Evolutionary conservation across 768 basidiomycete species (phyloP).

Genomic region (Sporobolomyces roseus): DNA sequence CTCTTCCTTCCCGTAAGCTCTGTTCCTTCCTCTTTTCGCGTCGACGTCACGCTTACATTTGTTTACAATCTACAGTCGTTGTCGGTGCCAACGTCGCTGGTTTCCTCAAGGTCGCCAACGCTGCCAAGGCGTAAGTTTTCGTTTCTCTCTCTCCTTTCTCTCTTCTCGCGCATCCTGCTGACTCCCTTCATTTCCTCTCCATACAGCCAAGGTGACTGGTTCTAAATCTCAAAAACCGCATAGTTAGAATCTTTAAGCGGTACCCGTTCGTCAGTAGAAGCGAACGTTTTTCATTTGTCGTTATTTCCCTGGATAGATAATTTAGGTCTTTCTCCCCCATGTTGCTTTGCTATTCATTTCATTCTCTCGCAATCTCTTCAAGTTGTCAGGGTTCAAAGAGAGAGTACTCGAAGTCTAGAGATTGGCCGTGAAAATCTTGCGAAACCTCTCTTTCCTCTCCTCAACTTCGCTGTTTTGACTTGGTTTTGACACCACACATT

Average conservation of each 20-base stretch:
- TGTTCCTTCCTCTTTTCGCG: constrained; percentile 7
- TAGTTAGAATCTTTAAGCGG: not conserved
- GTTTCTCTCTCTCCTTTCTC: too few relatives aligned
- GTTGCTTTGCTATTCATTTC: not conserved
- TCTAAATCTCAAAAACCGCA: constrained; percentile 10
- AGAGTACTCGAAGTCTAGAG: too few relatives aligned
- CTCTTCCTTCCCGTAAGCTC: constrained; percentile 23
- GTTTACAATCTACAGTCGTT: constrained; percentile 55
- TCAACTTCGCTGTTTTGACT: too few relatives aligned
- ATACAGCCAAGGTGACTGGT: constrained; percentile 18
- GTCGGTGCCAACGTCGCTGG: constrained; percentile 70
- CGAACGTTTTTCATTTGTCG: not conserved
- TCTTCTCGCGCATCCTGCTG: not conserved
- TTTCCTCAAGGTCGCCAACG: constrained; percentile 66
- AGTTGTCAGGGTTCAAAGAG: too few relatives aligned
- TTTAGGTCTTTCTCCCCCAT: not conserved
- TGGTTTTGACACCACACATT: not conserved
- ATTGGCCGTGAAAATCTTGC: not conserved
- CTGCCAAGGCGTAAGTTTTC: constrained; percentile 57
- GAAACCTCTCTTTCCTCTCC: not conserved
- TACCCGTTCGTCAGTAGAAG: not conserved
- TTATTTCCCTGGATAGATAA: not conserved
- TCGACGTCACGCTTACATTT: not conserved
- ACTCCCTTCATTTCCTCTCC: not conserved
- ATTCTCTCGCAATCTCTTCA: not conserved